A percentile compares a stretch with the other conserved stretches of the same genome.
Conservation (phyloP, 352 stramenopile species). For the Globisporangium cederbergense region DNA sequence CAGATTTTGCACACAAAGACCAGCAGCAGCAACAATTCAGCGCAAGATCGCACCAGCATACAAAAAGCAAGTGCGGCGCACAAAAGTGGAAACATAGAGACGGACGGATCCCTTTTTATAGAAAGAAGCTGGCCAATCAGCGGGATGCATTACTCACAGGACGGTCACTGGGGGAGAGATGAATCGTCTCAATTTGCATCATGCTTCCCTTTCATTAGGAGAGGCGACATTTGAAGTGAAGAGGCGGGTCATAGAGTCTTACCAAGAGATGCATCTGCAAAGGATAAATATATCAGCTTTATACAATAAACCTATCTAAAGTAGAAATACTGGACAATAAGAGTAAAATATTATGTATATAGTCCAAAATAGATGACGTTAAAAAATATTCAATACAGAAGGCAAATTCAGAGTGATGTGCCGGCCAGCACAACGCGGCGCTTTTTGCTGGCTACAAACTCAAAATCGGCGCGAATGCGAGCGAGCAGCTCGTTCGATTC, state of each 20-base stretch:
- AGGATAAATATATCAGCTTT: no score
- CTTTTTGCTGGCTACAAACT: not conserved
- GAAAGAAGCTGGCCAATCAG: not conserved
- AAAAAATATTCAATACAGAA: no score
- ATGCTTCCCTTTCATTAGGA: not conserved
- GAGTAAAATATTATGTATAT: no score
- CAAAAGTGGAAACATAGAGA: not conserved
- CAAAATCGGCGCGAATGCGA: conserved; percentile 4
- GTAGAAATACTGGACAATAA: no score
- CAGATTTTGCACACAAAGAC: not conserved
- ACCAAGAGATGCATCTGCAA: not conserved
- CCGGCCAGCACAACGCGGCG: no score
- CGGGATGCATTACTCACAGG: not conserved
- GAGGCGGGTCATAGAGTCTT: not conserved
- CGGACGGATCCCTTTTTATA: not conserved
- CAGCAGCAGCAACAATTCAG: not conserved
- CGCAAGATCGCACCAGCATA: not conserved
- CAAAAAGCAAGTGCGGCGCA: not conserved
- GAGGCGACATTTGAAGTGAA: conserved; percentile 6
- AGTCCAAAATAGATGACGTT: no score
- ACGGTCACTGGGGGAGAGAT: not conserved
- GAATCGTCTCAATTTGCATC: not conserved
- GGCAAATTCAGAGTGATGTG: no score
- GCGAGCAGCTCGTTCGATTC: not conserved
- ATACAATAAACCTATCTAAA: no score